A percentile compares a stretch with the other conserved stretches of the same genome.
Conservation (phyloP, 345 rosid genomes). For the Salix udensis region DNA sequence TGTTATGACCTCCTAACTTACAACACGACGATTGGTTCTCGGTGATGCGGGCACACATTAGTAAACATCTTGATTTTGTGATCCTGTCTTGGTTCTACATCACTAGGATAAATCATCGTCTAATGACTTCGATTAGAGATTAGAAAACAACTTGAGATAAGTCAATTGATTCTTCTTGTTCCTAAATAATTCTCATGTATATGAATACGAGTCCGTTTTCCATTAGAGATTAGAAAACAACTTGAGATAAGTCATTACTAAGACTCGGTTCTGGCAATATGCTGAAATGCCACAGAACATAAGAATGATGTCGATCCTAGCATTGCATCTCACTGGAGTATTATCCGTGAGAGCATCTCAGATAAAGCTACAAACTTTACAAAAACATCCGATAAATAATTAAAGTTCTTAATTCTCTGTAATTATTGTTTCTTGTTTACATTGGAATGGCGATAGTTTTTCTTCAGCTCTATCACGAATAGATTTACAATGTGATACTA, state of each 20-base stretch:
- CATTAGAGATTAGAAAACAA: not conserved
- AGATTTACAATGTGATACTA: not conserved
- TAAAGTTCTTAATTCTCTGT: slow-evolving; percentile 17
- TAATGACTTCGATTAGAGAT: no score
- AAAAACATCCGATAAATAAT: slow-evolving; percentile 7
- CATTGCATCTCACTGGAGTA: not conserved
- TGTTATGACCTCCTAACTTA: not conserved
- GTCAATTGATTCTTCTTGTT: no score
- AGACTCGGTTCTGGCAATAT: no score
- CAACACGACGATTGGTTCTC: not conserved
- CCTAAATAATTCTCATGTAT: no score
- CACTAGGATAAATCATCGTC: not conserved
- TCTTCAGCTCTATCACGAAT: not conserved
- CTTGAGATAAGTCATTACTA: not conserved
- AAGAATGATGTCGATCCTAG: not conserved
- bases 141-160: no score
- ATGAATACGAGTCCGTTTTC: no score
- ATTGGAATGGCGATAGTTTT: not conserved
- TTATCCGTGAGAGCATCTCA: not conserved
- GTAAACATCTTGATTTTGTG: no score
- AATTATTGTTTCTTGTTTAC: slow-evolving; percentile 1
- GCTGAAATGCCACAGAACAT: no score
- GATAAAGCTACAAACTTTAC: not conserved
- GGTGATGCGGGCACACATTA: no score
- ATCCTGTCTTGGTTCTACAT: no score